These are phyloP conservation scores for Aureobasidium leucospermi DNA, from an alignment of 2,329 filamentous ascomycete genomes.

Conservation along the genomic window DNA sequence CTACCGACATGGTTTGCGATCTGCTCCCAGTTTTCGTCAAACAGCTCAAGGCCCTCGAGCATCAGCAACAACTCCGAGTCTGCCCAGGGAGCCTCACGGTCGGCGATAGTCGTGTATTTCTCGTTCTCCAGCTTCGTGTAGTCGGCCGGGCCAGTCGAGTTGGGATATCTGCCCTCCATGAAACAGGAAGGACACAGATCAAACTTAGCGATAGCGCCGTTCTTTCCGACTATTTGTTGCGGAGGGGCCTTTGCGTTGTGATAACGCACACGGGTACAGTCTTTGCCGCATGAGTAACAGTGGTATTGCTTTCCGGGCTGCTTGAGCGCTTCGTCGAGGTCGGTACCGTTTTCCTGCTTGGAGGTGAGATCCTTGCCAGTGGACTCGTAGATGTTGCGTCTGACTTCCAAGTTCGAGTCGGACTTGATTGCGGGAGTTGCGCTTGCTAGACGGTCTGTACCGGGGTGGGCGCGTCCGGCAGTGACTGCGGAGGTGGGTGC, in stretches of 20 bases:
- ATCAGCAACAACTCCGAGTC: constrained; percentile 84
- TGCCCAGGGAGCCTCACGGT: constrained; percentile 82
- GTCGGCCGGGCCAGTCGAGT: constrained; percentile 68
- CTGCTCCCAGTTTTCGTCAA: constrained; percentile 91
- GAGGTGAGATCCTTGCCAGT: constrained; percentile 74
- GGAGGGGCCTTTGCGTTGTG: constrained; percentile 59
- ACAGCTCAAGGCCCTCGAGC: constrained; percentile 83
- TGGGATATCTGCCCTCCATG: constrained; percentile 74
- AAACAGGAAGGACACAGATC: constrained; percentile 91
- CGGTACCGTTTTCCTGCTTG: constrained; percentile 51
- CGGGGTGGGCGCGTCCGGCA: constrained; percentile 51
- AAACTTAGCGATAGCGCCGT: constrained; percentile 60
- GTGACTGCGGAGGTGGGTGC: constrained; percentile 62
- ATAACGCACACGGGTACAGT: constrained; percentile 69
- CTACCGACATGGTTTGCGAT: constrained; percentile 90
- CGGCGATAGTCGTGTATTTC: constrained; percentile 68
- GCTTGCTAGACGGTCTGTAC: constrained; percentile 65
- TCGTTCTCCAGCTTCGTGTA: constrained; percentile 87
- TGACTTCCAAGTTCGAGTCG: constrained; percentile 85
- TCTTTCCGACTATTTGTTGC: constrained; percentile 36
- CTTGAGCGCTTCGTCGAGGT: constrained; percentile 52
- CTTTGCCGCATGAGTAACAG: constrained; percentile 86
- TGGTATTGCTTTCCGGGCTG: constrained; percentile 61
- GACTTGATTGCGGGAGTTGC: constrained; percentile 61
- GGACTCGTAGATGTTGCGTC: constrained; percentile 91